Base-by-base conservation (phyloP, 2,329 filamentous ascomycete species). In the Colletotrichum lupini region DNA sequence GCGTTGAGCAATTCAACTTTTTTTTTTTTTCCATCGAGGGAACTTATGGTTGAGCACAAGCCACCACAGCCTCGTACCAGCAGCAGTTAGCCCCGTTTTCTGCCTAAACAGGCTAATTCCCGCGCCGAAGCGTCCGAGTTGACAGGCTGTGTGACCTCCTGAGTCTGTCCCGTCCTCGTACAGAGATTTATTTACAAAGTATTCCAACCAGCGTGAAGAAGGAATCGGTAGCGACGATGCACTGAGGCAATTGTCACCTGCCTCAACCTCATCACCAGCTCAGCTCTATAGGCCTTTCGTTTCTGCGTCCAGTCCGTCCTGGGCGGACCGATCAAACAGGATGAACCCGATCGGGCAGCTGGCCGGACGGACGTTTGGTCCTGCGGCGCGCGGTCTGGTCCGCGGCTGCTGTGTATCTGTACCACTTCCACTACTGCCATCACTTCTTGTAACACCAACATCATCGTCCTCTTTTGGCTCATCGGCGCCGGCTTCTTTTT, bases 301-400 rank as follows among this genome's bases (percentile, higher is more conserved):
- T 26, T 26, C 42, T 28, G 19, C 24, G 32, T 35, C 12, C 32
- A 35, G 59, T 16, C 37, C 28, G 16, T 28, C 49, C 26, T 53
- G 35, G 32, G 53, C 46, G 67, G 67, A 46, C 60, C 60, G 28
- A 52, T 42, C 19, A n/a, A 62, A 19, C 37, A 56, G 46, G 62
- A 74, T 74, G 72, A 67, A 72, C 68, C 72, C 68, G 42, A 67
- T 72, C 68, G 62, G 68, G 72, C 72, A 74, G 63, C 68, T 74
- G 68, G 68, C 63, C 8, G 62, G 72, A 30, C 68, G 72, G 22
- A 32, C 37, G 37, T 4, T 64, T 60, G 26, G 67, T 53, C 42
- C 68, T 32, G 52, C 49, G 30, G 55, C 66, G 14, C 66, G 26
- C 19, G 16, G 67, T 59, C 35, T 66, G n/a, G 22, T 52, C 46